These are phyloP conservation scores for Suillus subalutaceus DNA, from an alignment of 768 basidiomycete species.

Conservation along the genomic window DNA sequence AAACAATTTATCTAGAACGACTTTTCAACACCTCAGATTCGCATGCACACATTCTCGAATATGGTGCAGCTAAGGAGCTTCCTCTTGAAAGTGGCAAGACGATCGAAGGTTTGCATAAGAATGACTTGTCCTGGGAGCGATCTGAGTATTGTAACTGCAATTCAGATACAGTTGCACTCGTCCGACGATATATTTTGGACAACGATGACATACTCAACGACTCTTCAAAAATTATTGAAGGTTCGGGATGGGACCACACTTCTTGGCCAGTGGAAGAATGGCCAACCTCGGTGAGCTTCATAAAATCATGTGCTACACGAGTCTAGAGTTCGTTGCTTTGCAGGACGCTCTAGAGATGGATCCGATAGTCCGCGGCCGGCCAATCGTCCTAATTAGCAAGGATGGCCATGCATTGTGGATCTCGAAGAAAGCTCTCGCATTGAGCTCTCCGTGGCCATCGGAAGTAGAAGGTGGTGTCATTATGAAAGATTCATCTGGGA, in stretches of 20 bases:
- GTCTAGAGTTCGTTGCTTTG: conserved; percentile 6
- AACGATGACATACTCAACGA: conserved; percentile 61
- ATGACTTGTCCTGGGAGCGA: not conserved
- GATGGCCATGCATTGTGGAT: conserved; percentile 93
- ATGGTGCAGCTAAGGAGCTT: conserved; percentile 67
- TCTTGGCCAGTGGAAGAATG: conserved; percentile 61
- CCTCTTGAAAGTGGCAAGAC: conserved; percentile 65
- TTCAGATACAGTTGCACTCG: conserved; percentile 63
- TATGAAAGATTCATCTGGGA: conserved; percentile 62
- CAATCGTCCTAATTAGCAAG: conserved; percentile 79
- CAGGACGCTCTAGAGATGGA: conserved; percentile 77
- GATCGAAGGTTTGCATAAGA: conserved; percentile 49
- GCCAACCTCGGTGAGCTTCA: conserved; percentile 63
- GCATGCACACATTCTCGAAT: conserved; percentile 78
- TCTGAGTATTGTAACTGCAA: not conserved
- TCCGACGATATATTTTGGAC: conserved; percentile 61
- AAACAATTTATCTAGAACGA: conserved; percentile 2
- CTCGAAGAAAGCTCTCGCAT: conserved; percentile 59
- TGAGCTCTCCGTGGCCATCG: conserved; percentile 64
- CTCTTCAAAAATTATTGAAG: conserved; percentile 65
- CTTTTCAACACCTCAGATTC: conserved; percentile 53
- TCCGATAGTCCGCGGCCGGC: conserved; percentile 64
- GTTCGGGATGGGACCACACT: conserved; percentile 94
- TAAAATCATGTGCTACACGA: conserved; percentile 10
- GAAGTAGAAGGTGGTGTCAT: conserved; percentile 81